Conservation (phyloP, 805 yeast genomes). For the Hanseniaspora taiwanica region DNA sequence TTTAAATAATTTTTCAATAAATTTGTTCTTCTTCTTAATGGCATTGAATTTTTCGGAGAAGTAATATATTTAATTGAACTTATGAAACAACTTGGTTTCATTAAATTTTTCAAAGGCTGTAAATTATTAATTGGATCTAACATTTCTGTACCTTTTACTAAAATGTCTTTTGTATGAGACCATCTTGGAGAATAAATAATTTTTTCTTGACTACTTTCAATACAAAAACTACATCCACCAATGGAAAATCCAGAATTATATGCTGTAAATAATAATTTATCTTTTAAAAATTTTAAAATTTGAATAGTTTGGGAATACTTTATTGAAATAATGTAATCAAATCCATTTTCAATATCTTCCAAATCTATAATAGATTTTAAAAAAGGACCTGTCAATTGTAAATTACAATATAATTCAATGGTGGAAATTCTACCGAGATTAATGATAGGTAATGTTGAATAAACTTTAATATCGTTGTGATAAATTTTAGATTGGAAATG, state of each 20-base stretch:
- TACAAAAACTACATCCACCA: conserved; percentile 58
- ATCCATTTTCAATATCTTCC: conserved; percentile 65
- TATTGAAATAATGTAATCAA: conserved; percentile 54
- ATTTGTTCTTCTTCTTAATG: conserved; percentile 9
- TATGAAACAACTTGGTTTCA: conserved; percentile 72
- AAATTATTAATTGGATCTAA: conserved; percentile 35
- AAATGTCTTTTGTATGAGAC: conserved; percentile 88
- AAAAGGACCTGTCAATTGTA: conserved; percentile 65
- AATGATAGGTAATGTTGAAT: conserved; percentile 80
- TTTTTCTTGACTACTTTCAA: conserved; percentile 34
- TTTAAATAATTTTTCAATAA: conserved; percentile 31
- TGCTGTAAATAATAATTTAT: conserved; percentile 60
- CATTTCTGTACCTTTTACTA: conserved; percentile 58
- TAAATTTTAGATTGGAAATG: conserved; percentile 10
- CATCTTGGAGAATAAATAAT: conserved; percentile 83
- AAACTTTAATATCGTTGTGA: conserved; percentile 54
- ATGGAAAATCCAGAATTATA: conserved; percentile 84
- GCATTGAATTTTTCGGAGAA: not conserved
- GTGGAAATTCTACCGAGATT: conserved; percentile 79
- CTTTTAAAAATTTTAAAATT: conserved; percentile 39
- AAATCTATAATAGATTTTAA: conserved; percentile 44
- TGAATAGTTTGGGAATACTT: conserved; percentile 70
- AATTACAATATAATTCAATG: conserved; percentile 63
- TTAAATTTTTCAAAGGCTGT: conserved; percentile 46
- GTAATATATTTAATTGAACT: conserved; percentile 38